These are phyloP conservation scores for Aspergillus nidulans DNA, from an alignment of 495 filamentous ascomycete species.

Conservation along the genomic window DNA sequence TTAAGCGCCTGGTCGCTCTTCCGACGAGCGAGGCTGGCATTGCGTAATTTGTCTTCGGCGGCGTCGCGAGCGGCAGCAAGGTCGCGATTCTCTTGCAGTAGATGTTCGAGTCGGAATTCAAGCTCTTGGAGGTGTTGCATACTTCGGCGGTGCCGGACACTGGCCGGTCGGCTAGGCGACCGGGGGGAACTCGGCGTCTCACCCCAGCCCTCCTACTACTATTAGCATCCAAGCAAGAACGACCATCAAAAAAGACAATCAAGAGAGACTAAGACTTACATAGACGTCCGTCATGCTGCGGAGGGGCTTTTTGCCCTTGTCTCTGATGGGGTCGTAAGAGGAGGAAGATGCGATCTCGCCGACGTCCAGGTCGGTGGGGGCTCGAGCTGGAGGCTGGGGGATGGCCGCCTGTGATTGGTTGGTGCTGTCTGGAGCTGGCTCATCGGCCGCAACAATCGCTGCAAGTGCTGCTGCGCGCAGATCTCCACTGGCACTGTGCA, in stretches of 20 bases:
- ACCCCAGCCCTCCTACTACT: constrained; percentile 83
- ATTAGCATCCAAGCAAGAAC: constrained; percentile 15
- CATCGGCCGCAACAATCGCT: background rate
- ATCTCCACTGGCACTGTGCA: constrained; percentile 74
- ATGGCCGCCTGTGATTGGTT: constrained; percentile 10
- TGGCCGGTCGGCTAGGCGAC: constrained; percentile 93
- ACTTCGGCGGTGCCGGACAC: constrained; percentile 90
- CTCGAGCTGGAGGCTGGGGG: constrained; percentile 17
- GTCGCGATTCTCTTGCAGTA: constrained; percentile 73
- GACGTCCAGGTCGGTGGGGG: constrained; percentile 32
- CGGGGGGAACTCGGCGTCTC: constrained; percentile 85
- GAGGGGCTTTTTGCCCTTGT: constrained; percentile 79
- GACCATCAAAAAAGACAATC: constrained; percentile 24
- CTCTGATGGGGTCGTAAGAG: constrained; percentile 69
- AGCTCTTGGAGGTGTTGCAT: constrained; percentile 88
- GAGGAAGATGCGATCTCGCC: constrained; percentile 53
- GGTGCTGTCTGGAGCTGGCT: background rate
- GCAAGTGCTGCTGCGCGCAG: constrained; percentile 50
- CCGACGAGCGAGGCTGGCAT: constrained; percentile 52
- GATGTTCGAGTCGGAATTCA: constrained; percentile 67
- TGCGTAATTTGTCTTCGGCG: constrained; percentile 57
- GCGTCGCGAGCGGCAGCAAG: constrained; percentile 67
- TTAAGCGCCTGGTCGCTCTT: constrained; percentile 54
- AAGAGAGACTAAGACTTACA: constrained; percentile 56
- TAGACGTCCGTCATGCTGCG: constrained; percentile 90